Evolutionary conservation across 257 asterid genomes (phyloP).

Genomic region (Echium plantagineum): DNA sequence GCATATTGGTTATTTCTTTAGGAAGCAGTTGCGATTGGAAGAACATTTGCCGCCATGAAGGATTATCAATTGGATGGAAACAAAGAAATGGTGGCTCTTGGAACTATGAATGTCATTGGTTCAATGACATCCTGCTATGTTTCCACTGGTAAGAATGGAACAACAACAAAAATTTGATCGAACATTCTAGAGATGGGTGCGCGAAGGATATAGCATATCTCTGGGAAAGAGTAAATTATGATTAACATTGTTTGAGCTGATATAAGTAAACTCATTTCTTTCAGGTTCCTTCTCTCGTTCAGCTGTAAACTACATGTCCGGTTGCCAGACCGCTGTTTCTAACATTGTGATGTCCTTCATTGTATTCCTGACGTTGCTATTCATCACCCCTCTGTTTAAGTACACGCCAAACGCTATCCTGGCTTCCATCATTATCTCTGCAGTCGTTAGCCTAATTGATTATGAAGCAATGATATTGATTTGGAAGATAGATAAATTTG

Average conservation of each 20-base stretch:
- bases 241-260: not conserved
- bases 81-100: constrained; percentile 95
- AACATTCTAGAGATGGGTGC: too few species aligned
- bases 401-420: constrained; percentile 92
- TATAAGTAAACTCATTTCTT: not conserved
- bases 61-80: constrained; percentile 92
- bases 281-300: constrained; percentile 94
- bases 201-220: too few species aligned
- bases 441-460: constrained; percentile 83
- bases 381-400: constrained; percentile 79
- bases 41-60: constrained; percentile 92
- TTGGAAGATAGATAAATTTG: constrained; percentile 86
- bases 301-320: constrained; percentile 92
- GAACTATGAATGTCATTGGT: constrained; percentile 86
- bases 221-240: not conserved
- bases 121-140: constrained; percentile 96
- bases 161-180: too few species aligned
- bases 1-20: constrained; percentile 11
- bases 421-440: constrained; percentile 85
- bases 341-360: constrained; percentile 81
- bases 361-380: constrained; percentile 57
- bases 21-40: constrained; percentile 96
- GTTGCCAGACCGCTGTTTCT: constrained; percentile 86
- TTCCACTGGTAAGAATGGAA: constrained; percentile 49
- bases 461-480: constrained; percentile 63